These are phyloP conservation scores for Umbelopsis sp. DNA, from an alignment of 192 early-diverging fungal genomes.

Conservation along the genomic window DNA sequence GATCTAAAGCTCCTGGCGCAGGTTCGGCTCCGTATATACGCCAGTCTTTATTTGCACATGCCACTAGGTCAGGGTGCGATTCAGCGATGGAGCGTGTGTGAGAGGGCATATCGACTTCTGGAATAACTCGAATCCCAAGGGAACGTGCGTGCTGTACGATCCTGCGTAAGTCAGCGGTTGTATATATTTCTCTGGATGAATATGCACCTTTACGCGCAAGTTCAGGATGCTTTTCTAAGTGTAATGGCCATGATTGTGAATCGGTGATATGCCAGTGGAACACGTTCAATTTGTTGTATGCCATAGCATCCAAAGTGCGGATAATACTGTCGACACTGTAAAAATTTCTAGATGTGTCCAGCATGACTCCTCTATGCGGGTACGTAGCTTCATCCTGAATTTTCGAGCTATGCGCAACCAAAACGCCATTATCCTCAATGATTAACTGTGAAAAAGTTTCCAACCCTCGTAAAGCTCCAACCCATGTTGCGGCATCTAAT, in stretches of 20 bases:
- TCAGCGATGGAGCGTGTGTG: conserved; percentile 56
- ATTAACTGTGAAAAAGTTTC: conserved; percentile 75
- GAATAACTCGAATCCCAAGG: conserved; percentile 82
- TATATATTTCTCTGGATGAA: conserved; percentile 63
- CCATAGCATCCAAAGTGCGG: conserved; percentile 68
- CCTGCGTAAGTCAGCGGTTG: conserved; percentile 61
- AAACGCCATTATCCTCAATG: conserved; percentile 40
- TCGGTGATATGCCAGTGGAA: conserved; percentile 80
- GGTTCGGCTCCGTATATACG: conserved; percentile 71
- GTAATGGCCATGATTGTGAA: conserved; percentile 71
- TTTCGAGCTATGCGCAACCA: conserved; percentile 55
- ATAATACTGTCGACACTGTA: conserved; percentile 57
- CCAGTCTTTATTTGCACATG: conserved; percentile 64
- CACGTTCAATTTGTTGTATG: conserved; percentile 76
- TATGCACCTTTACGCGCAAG: conserved; percentile 69
- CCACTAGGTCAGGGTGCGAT: conserved; percentile 56
- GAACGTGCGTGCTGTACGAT: conserved; percentile 70
- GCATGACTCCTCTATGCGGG: conserved; percentile 66
- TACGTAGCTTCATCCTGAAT: conserved; percentile 69
- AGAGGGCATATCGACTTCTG: conserved; percentile 86
- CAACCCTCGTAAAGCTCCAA: conserved; percentile 71
- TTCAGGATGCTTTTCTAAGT: conserved; percentile 61
- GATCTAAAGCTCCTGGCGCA: conserved; percentile 81
- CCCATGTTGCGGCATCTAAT: conserved; percentile 59
- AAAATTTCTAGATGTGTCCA: conserved; percentile 73